phyloP scores from a whole-genome alignment of 2,329 filamentous ascomycete species.

The Cytospora paraplurivora region DNA sequence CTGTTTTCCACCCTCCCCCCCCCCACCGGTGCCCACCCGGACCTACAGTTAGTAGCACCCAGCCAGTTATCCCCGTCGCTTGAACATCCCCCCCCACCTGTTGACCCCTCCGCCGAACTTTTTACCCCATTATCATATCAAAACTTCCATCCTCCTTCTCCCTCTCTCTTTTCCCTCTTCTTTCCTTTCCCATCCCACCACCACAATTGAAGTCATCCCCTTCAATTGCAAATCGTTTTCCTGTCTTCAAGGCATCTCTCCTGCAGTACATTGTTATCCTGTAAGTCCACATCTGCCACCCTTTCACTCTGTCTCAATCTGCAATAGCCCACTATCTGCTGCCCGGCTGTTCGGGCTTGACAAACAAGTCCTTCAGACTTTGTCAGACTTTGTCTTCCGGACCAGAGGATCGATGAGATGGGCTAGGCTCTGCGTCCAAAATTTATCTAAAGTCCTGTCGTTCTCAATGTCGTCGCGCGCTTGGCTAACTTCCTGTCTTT shows the following conservation, averaged over 20 bases:
- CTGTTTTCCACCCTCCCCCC: not conserved
- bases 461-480: not conserved
- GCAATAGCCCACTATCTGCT: no score
- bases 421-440: no score
- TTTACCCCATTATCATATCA: conserved; percentile 23
- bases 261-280: not conserved
- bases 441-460: not conserved
- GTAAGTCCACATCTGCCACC: not conserved
- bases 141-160: conserved; percentile 31
- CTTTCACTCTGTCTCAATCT: not conserved
- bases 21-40: not conserved
- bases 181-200: conserved; percentile 34
- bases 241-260: not conserved
- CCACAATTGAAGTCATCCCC: conserved; percentile 28
- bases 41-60: no score
- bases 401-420: no score
- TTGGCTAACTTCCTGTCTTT: conserved; percentile 22
- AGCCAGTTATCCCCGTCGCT: not conserved
- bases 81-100: not conserved
- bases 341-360: no score
- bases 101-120: conserved; percentile 26
- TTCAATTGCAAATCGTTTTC: conserved; percentile 17
- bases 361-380: no score
- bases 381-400: no score
- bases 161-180: conserved; percentile 33